phyloP scores from a whole-genome alignment of 495 filamentous ascomycete genomes.

The Hypomontagnella monticulosa region DNA sequence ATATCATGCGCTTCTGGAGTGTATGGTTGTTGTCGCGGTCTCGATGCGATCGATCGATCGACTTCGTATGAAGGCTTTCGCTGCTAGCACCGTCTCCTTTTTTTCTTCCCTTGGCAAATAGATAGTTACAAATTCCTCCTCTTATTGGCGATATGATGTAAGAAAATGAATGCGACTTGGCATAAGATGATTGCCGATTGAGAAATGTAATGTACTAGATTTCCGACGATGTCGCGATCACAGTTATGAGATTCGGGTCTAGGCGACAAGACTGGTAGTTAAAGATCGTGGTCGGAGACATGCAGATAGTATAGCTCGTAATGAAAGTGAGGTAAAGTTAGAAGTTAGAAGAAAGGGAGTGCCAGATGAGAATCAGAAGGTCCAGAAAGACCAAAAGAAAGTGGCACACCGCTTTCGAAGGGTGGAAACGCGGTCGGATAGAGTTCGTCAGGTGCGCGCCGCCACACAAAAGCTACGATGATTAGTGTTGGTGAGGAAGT shows the following conservation, averaged over 20 bases:
- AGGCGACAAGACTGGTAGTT: constrained; percentile 18
- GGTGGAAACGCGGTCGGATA: neutral
- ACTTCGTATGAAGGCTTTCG: constrained; percentile 2
- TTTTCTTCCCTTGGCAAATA: constrained; percentile 1
- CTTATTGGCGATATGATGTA: neutral
- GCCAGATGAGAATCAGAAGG: neutral
- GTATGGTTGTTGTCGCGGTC: constrained; percentile 12
- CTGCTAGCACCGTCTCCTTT: constrained; percentile 5
- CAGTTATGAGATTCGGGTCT: constrained; percentile 11
- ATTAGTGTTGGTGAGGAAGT: no score
- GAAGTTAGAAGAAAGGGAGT: neutral
- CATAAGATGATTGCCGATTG: constrained; percentile 26
- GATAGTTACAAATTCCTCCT: constrained; percentile 2
- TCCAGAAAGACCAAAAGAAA: no score
- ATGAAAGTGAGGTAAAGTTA: constrained; percentile 1
- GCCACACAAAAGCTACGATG: neutral
- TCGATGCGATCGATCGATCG: constrained; percentile 31
- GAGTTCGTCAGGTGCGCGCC: constrained; percentile 7
- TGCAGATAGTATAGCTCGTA: constrained; percentile 10
- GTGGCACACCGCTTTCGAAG: no score
- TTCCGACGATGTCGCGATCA: constrained; percentile 11
- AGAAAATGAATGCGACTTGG: constrained; percentile 16
- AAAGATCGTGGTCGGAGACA: constrained; percentile 17
- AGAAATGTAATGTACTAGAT: neutral
- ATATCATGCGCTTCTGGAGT: constrained; percentile 55